These are phyloP conservation scores for Nematodospora anomalae DNA, from an alignment of 1,139 yeast species.

Conservation along the genomic window DNA sequence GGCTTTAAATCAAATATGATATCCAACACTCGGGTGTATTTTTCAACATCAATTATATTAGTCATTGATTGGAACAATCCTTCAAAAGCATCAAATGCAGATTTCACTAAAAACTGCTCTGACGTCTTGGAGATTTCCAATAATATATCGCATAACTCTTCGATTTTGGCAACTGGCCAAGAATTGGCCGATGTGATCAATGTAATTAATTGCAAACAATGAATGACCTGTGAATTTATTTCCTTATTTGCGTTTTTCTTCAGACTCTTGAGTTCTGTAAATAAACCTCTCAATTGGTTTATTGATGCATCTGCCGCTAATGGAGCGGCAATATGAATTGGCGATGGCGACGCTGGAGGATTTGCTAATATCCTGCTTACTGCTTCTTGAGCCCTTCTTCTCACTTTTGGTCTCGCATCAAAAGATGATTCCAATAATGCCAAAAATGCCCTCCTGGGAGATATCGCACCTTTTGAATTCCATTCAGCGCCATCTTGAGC, in stretches of 20 bases:
- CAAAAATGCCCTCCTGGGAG: constrained; percentile 79
- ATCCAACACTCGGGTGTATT: constrained; percentile 63
- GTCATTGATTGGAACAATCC: constrained; percentile 78
- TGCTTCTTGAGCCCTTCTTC: constrained; percentile 94
- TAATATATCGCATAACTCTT: constrained; percentile 71
- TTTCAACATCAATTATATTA: constrained; percentile 60
- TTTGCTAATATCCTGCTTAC: constrained; percentile 57
- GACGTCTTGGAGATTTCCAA: constrained; percentile 76
- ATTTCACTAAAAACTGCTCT: constrained; percentile 77
- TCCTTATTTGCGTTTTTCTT: constrained; percentile 46
- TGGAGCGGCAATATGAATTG: constrained; percentile 73
- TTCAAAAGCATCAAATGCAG: constrained; percentile 85
- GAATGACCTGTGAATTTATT: constrained; percentile 61
- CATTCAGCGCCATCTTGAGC: constrained; percentile 84
- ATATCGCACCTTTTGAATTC: constrained; percentile 54
- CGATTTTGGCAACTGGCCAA: constrained; percentile 77
- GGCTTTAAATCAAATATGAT: constrained; percentile 81
- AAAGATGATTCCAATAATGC: constrained; percentile 79
- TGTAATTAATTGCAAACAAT: constrained; percentile 70
- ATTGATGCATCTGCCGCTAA: constrained; percentile 71
- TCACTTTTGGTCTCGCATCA: constrained; percentile 92
- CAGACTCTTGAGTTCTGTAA: constrained; percentile 22
- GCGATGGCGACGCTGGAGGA: constrained; percentile 82
- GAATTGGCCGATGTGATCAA: constrained; percentile 70
- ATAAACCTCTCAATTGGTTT: constrained; percentile 48